Evolutionary conservation across 139 green algal species (phyloP).

Genomic region (Astrephomene gubernaculifera): DNA sequence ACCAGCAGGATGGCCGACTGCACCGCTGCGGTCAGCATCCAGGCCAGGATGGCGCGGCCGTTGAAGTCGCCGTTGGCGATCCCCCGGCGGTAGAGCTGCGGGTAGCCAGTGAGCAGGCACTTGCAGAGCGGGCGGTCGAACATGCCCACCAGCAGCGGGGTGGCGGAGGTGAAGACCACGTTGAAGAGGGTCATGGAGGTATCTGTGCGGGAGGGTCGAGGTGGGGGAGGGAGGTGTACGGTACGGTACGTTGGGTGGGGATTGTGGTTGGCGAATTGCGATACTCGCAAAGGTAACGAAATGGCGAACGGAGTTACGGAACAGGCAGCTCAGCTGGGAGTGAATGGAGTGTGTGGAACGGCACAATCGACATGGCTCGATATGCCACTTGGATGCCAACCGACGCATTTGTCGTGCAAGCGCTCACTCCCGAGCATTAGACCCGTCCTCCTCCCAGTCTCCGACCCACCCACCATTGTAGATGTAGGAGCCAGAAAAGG

Average conservation of each 20-base stretch:
- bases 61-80: conserved; percentile 70
- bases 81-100: conserved; percentile 35
- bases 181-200: neutral
- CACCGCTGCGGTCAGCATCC: conserved; percentile 58
- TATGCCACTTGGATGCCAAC: too few relatives aligned
- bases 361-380: too few relatives aligned
- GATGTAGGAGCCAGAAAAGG: conserved; percentile 78
- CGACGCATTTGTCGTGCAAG: too few relatives aligned
- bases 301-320: too few relatives aligned
- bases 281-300: neutral
- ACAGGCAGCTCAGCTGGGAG: too few relatives aligned
- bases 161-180: conserved; percentile 50
- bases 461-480: conserved; percentile 70
- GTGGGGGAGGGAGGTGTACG: neutral
- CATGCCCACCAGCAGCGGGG: conserved; percentile 64
- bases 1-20: conserved; percentile 65
- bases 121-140: conserved; percentile 73
- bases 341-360: too few relatives aligned
- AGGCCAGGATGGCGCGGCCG: conserved; percentile 57
- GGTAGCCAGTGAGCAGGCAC: conserved; percentile 51
- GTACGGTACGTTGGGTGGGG: neutral
- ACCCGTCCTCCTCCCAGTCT: too few relatives aligned
- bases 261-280: neutral
- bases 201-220: neutral
- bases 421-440: too few relatives aligned